Conservation (phyloP, 2,329 filamentous ascomycete genomes). For the Cytospora mali region DNA sequence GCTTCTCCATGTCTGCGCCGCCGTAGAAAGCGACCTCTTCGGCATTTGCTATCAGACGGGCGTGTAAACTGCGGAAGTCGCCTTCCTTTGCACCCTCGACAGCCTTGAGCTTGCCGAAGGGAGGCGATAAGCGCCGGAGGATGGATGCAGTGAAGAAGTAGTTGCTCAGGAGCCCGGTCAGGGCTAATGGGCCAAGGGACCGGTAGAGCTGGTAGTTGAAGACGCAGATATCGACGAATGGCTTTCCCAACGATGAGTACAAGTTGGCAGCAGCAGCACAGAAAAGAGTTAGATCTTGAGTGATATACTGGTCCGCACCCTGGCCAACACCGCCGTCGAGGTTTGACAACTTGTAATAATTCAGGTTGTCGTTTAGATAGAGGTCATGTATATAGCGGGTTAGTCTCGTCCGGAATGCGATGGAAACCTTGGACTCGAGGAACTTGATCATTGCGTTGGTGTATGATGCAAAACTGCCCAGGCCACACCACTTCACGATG, state of each 20-base stretch:
- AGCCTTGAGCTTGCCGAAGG: slow-evolving; percentile 95
- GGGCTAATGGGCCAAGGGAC: slow-evolving; percentile 83
- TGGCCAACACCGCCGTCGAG: slow-evolving; percentile 91
- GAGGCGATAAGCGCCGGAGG: slow-evolving; percentile 83
- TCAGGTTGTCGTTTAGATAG: slow-evolving; percentile 91
- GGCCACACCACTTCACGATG: slow-evolving; percentile 90
- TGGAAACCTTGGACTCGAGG: slow-evolving; percentile 95
- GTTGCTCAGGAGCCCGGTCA: slow-evolving; percentile 84
- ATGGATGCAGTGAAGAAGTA: slow-evolving; percentile 94
- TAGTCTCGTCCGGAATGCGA: slow-evolving; percentile 92
- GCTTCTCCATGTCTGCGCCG: slow-evolving; percentile 91
- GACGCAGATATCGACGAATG: slow-evolving; percentile 92
- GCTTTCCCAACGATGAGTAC: slow-evolving; percentile 97
- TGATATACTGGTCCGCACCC: slow-evolving; percentile 95
- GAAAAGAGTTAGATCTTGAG: slow-evolving; percentile 93
- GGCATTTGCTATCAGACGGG: slow-evolving; percentile 91
- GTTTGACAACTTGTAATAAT: slow-evolving; percentile 94
- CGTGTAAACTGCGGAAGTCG: slow-evolving; percentile 89
- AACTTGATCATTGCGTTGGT: slow-evolving; percentile 99
- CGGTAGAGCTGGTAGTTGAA: slow-evolving; percentile 98
- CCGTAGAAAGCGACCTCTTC: slow-evolving; percentile 98
- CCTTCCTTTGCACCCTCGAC: slow-evolving; percentile 95
- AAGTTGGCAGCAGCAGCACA: slow-evolving; percentile 89
- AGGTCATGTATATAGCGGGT: slow-evolving; percentile 97
- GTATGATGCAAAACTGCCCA: slow-evolving; percentile 91